Percentiles rank a stretch among this genome's conserved stretches.
Conservation (phyloP, 2,329 filamentous ascomycete species). For the Zelopaecilomyces penicillatus region DNA sequence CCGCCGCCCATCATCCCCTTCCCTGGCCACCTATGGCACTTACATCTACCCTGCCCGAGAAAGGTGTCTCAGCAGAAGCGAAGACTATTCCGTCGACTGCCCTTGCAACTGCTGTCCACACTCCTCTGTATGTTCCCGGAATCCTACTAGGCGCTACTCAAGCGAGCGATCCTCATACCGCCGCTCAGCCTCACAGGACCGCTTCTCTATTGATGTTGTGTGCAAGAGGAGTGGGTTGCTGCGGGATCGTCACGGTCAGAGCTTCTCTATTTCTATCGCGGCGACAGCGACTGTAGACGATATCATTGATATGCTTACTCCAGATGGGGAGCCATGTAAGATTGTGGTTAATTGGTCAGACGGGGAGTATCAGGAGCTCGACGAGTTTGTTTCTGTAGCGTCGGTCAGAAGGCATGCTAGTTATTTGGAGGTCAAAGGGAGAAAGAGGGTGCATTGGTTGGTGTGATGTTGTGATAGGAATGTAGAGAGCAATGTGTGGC, state of each 20-base stretch:
- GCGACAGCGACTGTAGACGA: slow-evolving; percentile 10
- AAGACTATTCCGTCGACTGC: no score
- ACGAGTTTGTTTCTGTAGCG: slow-evolving; percentile 12
- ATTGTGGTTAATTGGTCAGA: slow-evolving; percentile 21
- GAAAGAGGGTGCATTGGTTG: slow-evolving; percentile 17
- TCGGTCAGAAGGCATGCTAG: slow-evolving; percentile 13
- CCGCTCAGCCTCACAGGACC: no score
- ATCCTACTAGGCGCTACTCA: no score
- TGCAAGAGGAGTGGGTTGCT: slow-evolving; percentile 13
- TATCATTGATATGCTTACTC: slow-evolving; percentile 16
- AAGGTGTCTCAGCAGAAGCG: no score
- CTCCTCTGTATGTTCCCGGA: no score
- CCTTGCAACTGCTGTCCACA: no score
- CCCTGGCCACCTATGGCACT: no score
- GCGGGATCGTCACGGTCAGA: slow-evolving; percentile 10
- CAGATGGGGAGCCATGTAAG: slow-evolving; percentile 15
- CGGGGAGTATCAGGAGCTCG: slow-evolving; percentile 16
- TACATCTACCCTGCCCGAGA: no score
- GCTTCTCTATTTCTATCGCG: slow-evolving; percentile 15
- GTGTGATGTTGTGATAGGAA: no score
- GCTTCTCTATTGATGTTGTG: slow-evolving; percentile 12
- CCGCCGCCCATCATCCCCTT: no score
- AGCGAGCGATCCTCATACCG: no score
- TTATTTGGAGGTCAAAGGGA: slow-evolving; percentile 17
- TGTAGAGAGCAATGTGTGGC: no score